Evolutionary conservation across 352 stramenopile genomes (phyloP).

Genomic region (Phytophthora palmivora): DNA sequence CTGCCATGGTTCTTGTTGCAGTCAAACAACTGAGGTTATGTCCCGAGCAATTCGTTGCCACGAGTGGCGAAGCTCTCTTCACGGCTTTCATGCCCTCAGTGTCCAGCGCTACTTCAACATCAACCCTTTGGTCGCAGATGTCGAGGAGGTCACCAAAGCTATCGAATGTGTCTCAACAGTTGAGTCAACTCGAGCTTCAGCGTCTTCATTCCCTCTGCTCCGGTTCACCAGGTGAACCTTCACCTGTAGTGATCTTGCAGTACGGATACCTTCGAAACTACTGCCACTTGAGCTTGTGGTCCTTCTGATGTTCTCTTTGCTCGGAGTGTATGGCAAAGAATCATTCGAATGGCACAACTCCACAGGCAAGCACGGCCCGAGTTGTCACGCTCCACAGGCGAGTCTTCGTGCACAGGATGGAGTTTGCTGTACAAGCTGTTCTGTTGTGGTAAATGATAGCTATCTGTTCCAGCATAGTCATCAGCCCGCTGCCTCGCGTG

Average conservation of each 20-base stretch:
- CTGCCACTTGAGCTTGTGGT: conserved; percentile 44
- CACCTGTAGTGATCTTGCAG: conserved; percentile 12
- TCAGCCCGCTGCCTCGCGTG: conserved; percentile 2
- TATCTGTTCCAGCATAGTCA: conserved; percentile 3
- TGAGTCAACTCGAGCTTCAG: conserved; percentile 22
- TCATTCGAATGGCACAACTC: conserved; percentile 33
- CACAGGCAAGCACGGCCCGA: conserved; percentile 12
- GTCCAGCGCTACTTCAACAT: conserved; percentile 52
- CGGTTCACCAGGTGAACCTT: conserved; percentile 11
- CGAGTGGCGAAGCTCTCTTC: conserved; percentile 37
- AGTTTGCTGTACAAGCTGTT: conserved; percentile 5
- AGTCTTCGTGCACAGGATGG: conserved; percentile 12
- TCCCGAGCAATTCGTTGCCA: conserved; percentile 61
- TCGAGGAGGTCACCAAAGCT: conserved; percentile 41
- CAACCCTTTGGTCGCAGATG: conserved; percentile 37
- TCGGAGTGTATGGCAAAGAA: conserved; percentile 17
- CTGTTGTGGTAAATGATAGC: conserved; percentile 10
- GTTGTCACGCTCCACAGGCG: conserved; percentile 30
- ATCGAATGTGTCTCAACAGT: conserved; percentile 46
- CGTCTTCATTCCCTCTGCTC: conserved; percentile 36
- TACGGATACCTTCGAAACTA: conserved; percentile 29
- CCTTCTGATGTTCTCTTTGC: conserved; percentile 43
- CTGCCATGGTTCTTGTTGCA: too few relatives aligned
- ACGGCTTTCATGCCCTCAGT: conserved; percentile 50
- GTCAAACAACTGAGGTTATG: too few relatives aligned